Evolutionary conservation across 805 yeast genomes (phyloP), one percentile per base, ranked within the genome.

Genomic region (Clavispora vitiphila): DNA sequence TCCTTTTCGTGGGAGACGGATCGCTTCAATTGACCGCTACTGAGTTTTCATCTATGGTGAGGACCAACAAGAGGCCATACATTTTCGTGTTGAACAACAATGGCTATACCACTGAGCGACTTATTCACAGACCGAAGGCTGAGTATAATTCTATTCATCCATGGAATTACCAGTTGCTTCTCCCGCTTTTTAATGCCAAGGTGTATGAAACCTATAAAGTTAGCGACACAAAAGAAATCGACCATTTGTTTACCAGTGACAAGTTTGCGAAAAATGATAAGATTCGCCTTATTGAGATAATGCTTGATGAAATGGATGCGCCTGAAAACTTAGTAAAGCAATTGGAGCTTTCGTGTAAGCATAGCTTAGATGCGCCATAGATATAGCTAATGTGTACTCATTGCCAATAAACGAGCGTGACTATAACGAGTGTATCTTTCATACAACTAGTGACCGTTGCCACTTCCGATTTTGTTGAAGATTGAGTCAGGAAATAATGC

Each of bases 71-170:
- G 55, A 78, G 72, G 49, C 86, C 86, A 55, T 81, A 81, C 67
- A 63, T 82, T 57, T 81, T 81, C 58, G 78, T 82, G 25, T 71
- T 82, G 59, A 82, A 81, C 70, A 82, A 82, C 65, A 77, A 74
- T 49, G 88, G 88, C 62, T 82, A 81, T 71, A 81, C 88, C 54
- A 81, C 81, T 58, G 87, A 81, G 66, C 78, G 80, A 67, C 73
- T 81, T 67, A 80, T 82, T 51, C 87, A 82, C 66, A 87, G 87
- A 60, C 76, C 69, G 53, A 66, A 67, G 23, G 86, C 86, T 38
- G 64, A 70, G 42, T 82, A 82, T 67, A 82, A 82, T 62, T 77
- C 74, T 51, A 77, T 82, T 56, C 87, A 81, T 65, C 65, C 74
- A 41, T 82, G 88, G 88, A 74, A 80, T 57, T 83, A 82, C 67